phyloP scores from a whole-genome alignment of 257 asterid species.

The Nicotiana attenuata region DNA sequence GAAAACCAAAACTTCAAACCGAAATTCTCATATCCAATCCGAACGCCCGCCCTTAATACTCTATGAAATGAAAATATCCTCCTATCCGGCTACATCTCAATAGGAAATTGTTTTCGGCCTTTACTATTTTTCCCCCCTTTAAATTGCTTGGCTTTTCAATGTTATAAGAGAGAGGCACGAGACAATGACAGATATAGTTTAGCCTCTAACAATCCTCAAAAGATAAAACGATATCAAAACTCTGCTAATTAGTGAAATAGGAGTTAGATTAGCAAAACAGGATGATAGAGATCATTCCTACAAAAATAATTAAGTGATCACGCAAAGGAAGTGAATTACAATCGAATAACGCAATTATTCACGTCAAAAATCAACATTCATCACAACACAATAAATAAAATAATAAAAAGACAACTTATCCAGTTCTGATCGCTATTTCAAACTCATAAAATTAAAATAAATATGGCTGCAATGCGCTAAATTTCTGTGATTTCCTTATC shows the following conservation, averaged over 20 bases:
- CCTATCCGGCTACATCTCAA: not conserved
- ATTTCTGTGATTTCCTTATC: too few species aligned
- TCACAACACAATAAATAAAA: not conserved
- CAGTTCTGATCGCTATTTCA: accelerated
- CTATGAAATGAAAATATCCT: not conserved
- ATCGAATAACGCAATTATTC: too few species aligned
- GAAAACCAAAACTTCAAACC: too few species aligned
- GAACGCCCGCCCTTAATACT: too few species aligned
- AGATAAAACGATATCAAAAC: not conserved
- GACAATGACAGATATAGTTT: not conserved
- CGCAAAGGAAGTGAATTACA: not conserved
- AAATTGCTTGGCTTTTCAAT: not conserved
- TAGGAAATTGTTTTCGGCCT: not conserved
- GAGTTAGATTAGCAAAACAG: not conserved
- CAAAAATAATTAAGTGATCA: not conserved
- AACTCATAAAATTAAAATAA: not conserved
- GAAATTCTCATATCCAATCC: too few species aligned
- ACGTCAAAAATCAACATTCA: not conserved
- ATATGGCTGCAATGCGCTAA: too few species aligned
- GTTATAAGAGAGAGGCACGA: not conserved
- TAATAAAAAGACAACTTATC: not conserved
- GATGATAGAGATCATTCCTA: not conserved
- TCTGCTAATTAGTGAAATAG: too few species aligned
- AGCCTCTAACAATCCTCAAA: not conserved
- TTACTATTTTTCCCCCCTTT: not conserved